A percentile compares a stretch with the other conserved stretches of the same genome.
Conservation (phyloP, 2,329 filamentous ascomycete species). For the Furcasterigmium furcatum region DNA sequence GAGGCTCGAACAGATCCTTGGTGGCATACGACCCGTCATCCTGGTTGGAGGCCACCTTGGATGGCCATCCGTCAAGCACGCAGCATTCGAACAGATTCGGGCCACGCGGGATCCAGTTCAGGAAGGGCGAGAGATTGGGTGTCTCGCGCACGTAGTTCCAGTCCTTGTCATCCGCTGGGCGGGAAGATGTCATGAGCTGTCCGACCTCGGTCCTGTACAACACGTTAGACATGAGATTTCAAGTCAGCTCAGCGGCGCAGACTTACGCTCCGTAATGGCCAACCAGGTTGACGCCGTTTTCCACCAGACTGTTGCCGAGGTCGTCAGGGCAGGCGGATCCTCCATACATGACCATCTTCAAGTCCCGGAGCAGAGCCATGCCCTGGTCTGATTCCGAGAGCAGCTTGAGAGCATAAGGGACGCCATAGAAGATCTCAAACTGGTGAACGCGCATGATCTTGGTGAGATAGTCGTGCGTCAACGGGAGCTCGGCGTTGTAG, state of each 20-base stretch:
- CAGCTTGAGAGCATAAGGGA: slow-evolving; percentile 63
- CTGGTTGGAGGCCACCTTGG: slow-evolving; percentile 52
- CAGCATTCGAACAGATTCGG: slow-evolving; percentile 31
- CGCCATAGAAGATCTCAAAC: slow-evolving; percentile 55
- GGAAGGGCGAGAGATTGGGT: slow-evolving; percentile 33
- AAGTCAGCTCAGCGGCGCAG: no score
- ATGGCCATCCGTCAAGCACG: slow-evolving; percentile 31
- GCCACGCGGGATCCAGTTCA: slow-evolving; percentile 25
- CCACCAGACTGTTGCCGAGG: slow-evolving; percentile 50
- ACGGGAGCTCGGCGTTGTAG: slow-evolving; percentile 51
- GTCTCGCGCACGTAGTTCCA: slow-evolving; percentile 59
- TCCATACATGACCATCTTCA: slow-evolving; percentile 53
- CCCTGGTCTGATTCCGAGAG: slow-evolving; percentile 56
- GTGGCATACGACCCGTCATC: slow-evolving; percentile 60
- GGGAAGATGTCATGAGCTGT: slow-evolving; percentile 58
- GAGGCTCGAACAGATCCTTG: slow-evolving; percentile 57
- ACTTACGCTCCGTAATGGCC: slow-evolving; percentile 55
- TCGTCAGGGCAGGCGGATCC: slow-evolving; percentile 58
- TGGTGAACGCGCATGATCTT: slow-evolving; percentile 35
- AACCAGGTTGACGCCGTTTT: slow-evolving; percentile 50
- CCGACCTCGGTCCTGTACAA: slow-evolving; percentile 50
- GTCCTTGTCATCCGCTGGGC: slow-evolving; percentile 46
- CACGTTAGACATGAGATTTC: background rate
- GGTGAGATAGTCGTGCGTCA: slow-evolving; percentile 47
- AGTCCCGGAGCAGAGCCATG: slow-evolving; percentile 37